phyloP scores from a whole-genome alignment of 1,139 yeast species.

The Scheffersomyces lignicola region DNA sequence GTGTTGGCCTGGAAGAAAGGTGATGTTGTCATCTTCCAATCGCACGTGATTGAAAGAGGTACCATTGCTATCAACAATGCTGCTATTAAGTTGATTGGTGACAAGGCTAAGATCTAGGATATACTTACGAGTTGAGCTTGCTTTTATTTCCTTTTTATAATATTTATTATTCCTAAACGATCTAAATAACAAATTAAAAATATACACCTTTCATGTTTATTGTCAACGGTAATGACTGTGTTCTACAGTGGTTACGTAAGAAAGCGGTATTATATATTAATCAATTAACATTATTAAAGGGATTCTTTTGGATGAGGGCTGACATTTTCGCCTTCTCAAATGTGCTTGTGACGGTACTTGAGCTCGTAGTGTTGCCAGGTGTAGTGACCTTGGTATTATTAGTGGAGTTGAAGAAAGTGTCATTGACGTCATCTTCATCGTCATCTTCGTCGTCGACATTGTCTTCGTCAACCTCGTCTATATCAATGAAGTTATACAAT shows the following conservation, averaged over 20 bases:
- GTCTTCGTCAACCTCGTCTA: conserved; percentile 28
- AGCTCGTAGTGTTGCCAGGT: background rate
- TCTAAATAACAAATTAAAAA: background rate
- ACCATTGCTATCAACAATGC: conserved; percentile 83
- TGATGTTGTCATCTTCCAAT: conserved; percentile 74
- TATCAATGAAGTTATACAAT: conserved; percentile 17
- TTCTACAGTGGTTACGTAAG: no score
- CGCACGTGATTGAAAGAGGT: conserved; percentile 78
- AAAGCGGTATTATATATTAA: conserved; percentile 1
- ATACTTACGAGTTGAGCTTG: conserved; percentile 1
- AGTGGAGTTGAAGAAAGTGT: background rate
- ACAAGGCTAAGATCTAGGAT: conserved; percentile 41
- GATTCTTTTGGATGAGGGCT: conserved; percentile 1
- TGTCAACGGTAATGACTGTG: background rate
- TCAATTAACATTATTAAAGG: conserved; percentile 1
- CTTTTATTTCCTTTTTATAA: conserved; percentile 1
- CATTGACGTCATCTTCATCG: background rate
- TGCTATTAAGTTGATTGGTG: conserved; percentile 65
- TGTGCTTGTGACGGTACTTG: background rate
- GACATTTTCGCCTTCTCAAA: background rate
- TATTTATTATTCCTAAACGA: background rate
- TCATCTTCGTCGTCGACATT: conserved; percentile 25
- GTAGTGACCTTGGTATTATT: background rate
- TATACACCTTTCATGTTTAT: background rate
- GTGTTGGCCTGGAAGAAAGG: conserved; percentile 82